Evolutionary conservation across 441 rosid genomes (phyloP).

Genomic region (Rhodomyrtus psidioides): DNA sequence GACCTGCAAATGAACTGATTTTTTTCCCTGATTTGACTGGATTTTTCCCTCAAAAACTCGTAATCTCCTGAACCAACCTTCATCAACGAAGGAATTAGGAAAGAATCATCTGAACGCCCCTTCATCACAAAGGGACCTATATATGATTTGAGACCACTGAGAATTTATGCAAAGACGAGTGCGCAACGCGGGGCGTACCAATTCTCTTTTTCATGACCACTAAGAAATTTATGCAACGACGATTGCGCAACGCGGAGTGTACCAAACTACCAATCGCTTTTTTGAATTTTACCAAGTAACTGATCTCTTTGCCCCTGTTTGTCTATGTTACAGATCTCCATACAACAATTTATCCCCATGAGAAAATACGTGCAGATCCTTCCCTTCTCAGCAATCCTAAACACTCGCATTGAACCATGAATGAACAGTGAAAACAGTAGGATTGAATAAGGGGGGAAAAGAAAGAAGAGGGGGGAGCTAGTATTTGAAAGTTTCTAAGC

Average conservation of each 20-base stretch:
- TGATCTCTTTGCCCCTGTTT: constrained; percentile 20
- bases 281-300: constrained; percentile 12
- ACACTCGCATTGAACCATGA: not conserved
- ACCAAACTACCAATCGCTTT: not conserved
- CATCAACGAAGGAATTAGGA: not conserved
- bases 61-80: not conserved
- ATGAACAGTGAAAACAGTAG: not conserved
- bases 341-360: constrained; percentile 15
- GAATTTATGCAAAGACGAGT: not conserved
- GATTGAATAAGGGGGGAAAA: not conserved
- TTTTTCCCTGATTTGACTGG: not conserved
- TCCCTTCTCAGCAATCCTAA: constrained; percentile 16
- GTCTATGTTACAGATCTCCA: constrained; percentile 33
- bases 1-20: not conserved
- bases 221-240: too few species aligned
- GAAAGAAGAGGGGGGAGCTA: not conserved
- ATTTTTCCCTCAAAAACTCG: not conserved
- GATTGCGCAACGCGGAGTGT: too few species aligned
- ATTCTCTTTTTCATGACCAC: not conserved
- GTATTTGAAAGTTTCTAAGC: constrained; percentile 23
- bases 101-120: not conserved
- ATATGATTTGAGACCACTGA: not conserved
- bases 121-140: not conserved
- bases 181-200: not conserved
- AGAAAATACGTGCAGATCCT: constrained; percentile 15